Conservation (phyloP, 495 filamentous ascomycete species). For the Neurospora sp. region DNA sequence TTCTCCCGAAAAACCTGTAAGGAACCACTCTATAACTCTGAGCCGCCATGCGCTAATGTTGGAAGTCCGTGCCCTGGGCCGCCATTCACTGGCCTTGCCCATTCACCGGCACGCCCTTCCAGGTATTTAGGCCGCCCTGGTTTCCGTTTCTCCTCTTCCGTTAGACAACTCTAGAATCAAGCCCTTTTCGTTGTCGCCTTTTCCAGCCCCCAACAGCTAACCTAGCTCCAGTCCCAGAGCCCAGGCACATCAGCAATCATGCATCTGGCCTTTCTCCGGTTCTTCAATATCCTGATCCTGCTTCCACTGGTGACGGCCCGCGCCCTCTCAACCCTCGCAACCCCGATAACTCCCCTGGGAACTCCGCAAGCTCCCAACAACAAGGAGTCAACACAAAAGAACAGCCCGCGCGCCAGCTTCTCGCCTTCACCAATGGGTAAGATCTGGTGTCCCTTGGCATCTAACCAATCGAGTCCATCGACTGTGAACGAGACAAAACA, state of each 20-base stretch:
- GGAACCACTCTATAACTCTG: no score
- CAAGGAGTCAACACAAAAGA: background rate
- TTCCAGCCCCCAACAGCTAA: no score
- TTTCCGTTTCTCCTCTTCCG: no score
- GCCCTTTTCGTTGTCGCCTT: no score
- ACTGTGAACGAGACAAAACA: background rate
- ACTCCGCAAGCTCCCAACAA: background rate
- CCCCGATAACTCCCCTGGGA: background rate
- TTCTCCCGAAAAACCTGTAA: background rate
- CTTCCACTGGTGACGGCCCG: background rate
- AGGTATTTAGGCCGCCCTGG: no score
- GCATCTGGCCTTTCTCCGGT: background rate
- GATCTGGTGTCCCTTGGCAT: background rate
- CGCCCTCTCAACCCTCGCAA: background rate
- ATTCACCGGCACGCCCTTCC: no score
- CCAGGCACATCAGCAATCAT: background rate
- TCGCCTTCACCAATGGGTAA: background rate
- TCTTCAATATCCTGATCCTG: background rate
- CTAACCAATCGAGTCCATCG: background rate
- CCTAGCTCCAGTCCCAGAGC: background rate
- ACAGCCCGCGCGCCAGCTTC: background rate
- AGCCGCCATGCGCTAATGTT: rapidly evolving
- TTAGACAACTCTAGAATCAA: no score
- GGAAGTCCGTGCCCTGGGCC: no score
- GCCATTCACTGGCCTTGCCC: no score